Evolutionary conservation across 768 basidiomycete species (phyloP).

Genomic region (Pulveroboletus sp.): DNA sequence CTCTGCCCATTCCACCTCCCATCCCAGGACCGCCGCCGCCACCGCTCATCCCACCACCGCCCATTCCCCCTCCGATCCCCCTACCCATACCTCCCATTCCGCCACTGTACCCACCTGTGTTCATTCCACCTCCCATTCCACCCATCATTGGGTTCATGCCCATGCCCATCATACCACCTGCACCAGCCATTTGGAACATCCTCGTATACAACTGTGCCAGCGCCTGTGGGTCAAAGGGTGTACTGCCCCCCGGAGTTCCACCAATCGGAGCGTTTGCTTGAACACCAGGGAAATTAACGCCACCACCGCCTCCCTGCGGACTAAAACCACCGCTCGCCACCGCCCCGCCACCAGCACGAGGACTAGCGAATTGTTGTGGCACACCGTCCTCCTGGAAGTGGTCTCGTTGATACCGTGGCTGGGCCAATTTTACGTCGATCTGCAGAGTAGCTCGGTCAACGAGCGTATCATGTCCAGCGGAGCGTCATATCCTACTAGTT

Average conservation of each 20-base stretch:
- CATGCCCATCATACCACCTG: slow-evolving; percentile 42
- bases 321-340: slow-evolving; percentile 24
- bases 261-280: slow-evolving; percentile 22
- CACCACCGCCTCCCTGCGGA: slow-evolving; percentile 30
- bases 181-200: slow-evolving; percentile 85
- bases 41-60: slow-evolving; percentile 31
- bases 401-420: slow-evolving; percentile 81
- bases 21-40: slow-evolving; percentile 37
- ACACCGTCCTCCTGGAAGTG: slow-evolving; percentile 46
- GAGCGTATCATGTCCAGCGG: background rate
- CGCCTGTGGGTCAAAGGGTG: slow-evolving; percentile 87
- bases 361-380: slow-evolving; percentile 15
- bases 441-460: slow-evolving; percentile 27
- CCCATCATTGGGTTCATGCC: slow-evolving; percentile 37
- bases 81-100: slow-evolving; percentile 36
- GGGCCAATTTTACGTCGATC: slow-evolving; percentile 98
- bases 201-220: slow-evolving; percentile 91
- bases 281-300: slow-evolving; percentile 32
- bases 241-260: slow-evolving; percentile 39
- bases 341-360: slow-evolving; percentile 10
- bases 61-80: slow-evolving; percentile 43
- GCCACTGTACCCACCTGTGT: slow-evolving; percentile 32
- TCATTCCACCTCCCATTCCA: slow-evolving; percentile 26
- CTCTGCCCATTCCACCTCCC: slow-evolving; percentile 40
- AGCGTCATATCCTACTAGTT: slow-evolving; percentile 60